Evolutionary conservation across 257 asterid genomes (phyloP).

Genomic region (Nicotiana paniculata): DNA sequence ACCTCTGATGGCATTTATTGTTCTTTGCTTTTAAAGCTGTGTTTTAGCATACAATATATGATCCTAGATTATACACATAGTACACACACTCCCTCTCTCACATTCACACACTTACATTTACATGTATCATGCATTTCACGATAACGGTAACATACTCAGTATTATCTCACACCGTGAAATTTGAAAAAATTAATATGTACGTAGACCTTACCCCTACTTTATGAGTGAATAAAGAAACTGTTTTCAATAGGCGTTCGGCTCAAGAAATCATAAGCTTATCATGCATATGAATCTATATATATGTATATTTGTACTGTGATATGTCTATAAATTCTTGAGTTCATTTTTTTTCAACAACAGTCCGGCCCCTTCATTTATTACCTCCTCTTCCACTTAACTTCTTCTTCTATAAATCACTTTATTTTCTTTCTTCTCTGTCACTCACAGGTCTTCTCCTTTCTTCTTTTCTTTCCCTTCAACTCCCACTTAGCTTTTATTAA

Average conservation of each 20-base stretch:
- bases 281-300: background rate
- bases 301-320: background rate
- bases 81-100: background rate
- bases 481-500: background rate
- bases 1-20: slow-evolving; percentile 42
- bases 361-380: slow-evolving; percentile 35
- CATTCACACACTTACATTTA: background rate
- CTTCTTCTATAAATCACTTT: slow-evolving; percentile 37
- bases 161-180: too few relatives aligned
- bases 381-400: slow-evolving; percentile 6
- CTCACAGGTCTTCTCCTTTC: slow-evolving; percentile 14
- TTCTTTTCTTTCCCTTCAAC: background rate
- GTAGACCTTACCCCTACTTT: too few relatives aligned
- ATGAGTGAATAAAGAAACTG: too few relatives aligned
- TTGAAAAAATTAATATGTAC: too few relatives aligned
- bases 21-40: slow-evolving; percentile 16
- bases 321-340: background rate
- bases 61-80: background rate
- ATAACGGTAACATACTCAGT: too few relatives aligned
- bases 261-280: too few relatives aligned
- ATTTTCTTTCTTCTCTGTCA: slow-evolving; percentile 23
- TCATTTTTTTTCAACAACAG: slow-evolving; percentile 11
- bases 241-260: too few relatives aligned
- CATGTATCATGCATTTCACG: background rate
- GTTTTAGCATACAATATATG: background rate